These are phyloP conservation scores for Neoascochyta sp. DNA, from an alignment of 2,329 filamentous ascomycete genomes.

Conservation along the genomic window DNA sequence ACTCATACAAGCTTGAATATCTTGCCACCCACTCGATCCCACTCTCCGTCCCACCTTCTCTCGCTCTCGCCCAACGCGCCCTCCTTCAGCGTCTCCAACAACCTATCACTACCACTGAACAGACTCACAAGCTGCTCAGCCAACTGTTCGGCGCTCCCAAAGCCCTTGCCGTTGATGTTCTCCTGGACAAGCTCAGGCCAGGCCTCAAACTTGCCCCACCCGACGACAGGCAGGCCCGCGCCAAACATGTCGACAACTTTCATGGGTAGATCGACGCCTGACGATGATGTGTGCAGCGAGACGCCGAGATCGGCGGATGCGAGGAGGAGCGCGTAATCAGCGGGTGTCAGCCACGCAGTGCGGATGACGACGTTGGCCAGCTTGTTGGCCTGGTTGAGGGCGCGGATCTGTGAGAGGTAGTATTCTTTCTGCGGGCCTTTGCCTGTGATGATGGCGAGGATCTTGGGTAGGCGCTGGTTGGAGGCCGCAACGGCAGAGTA, in stretches of 20 bases:
- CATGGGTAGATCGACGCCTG: slow-evolving; percentile 95
- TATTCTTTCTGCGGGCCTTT: slow-evolving; percentile 79
- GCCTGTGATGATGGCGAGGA: slow-evolving; percentile 91
- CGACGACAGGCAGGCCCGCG: slow-evolving; percentile 82
- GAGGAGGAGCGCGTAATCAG: slow-evolving; percentile 80
- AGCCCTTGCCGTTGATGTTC: slow-evolving; percentile 80
- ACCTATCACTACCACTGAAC: slow-evolving; percentile 52
- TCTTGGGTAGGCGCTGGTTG: slow-evolving; percentile 53
- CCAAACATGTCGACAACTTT: slow-evolving; percentile 99
- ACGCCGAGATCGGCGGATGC: slow-evolving; percentile 85
- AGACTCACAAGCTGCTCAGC: slow-evolving; percentile 60
- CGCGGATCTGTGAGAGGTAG: slow-evolving; percentile 65
- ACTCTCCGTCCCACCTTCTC: slow-evolving; percentile 86
- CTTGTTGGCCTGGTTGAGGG: slow-evolving; percentile 58
- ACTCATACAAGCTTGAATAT: slow-evolving; percentile 53
- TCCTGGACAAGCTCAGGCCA: slow-evolving; percentile 90
- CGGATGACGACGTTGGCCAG: slow-evolving; percentile 68
- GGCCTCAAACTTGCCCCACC: slow-evolving; percentile 80
- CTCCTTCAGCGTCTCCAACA: slow-evolving; percentile 59
- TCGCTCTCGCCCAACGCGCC: slow-evolving; percentile 72
- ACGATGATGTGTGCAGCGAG: slow-evolving; percentile 88
- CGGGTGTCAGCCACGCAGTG: slow-evolving; percentile 80
- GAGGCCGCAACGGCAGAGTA: slow-evolving; percentile 60
- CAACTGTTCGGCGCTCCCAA: slow-evolving; percentile 67
- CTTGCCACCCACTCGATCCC: slow-evolving; percentile 76